These are phyloP conservation scores for Euphrasia confusa DNA, from an alignment of 257 asterid species.

Conservation along the genomic window DNA sequence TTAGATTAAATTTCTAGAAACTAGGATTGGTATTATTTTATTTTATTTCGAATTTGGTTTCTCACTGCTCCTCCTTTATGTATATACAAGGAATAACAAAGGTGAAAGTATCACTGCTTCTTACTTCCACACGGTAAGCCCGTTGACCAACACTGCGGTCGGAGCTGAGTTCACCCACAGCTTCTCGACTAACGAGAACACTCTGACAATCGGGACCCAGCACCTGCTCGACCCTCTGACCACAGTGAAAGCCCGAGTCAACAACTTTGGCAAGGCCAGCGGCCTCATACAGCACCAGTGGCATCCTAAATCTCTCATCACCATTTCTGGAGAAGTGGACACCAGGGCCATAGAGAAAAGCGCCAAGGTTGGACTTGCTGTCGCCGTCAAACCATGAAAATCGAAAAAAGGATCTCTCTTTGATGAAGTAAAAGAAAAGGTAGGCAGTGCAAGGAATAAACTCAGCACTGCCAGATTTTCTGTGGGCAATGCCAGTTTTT, in stretches of 20 bases:
- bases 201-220: slow-evolving; percentile 80
- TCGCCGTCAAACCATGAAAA: slow-evolving; percentile 77
- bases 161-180: slow-evolving; percentile 94
- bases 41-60: neutral
- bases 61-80: slow-evolving; percentile 15
- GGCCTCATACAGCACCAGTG: slow-evolving; percentile 91
- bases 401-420: neutral
- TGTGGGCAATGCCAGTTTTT: slow-evolving; percentile 14
- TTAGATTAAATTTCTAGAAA: neutral
- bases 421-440: neutral
- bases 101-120: slow-evolving; percentile 72
- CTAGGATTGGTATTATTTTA: neutral
- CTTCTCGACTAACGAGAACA: slow-evolving; percentile 77
- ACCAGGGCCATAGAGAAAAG: slow-evolving; percentile 90
- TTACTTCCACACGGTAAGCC: slow-evolving; percentile 76
- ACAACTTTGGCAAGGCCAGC: slow-evolving; percentile 80
- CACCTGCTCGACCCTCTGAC: slow-evolving; percentile 78
- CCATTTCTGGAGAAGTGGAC: slow-evolving; percentile 97
- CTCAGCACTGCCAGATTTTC: slow-evolving; percentile 18
- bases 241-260: slow-evolving; percentile 71
- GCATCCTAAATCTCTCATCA: slow-evolving; percentile 85
- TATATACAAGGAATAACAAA: slow-evolving; percentile 66
- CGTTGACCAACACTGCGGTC: slow-evolving; percentile 73
- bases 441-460: slow-evolving; percentile 33
- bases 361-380: slow-evolving; percentile 80